These are phyloP conservation scores for Nosema bombycis DNA, from an alignment of 371 early-diverging fungal species.

Conservation along the genomic window DNA sequence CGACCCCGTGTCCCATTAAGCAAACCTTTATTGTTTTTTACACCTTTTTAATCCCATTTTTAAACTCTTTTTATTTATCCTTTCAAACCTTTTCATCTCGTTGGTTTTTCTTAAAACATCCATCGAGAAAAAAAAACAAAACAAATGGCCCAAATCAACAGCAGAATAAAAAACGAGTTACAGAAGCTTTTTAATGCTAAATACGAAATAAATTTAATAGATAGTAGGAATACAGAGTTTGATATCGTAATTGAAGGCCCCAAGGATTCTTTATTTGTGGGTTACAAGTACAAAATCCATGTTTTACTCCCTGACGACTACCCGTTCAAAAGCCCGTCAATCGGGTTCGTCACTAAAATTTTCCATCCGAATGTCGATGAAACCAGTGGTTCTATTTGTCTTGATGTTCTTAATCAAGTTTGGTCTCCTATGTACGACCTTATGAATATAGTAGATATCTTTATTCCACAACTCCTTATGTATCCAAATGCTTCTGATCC, in stretches of 20 bases:
- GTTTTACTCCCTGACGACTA: conserved; percentile 94
- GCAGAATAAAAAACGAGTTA: conserved; percentile 55
- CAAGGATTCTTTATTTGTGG: conserved; percentile 75
- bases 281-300: conserved; percentile 89
- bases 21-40: too few relatives aligned
- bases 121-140: conserved; percentile 16
- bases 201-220: conserved; percentile 43
- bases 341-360: conserved; percentile 95
- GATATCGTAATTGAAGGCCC: conserved; percentile 54
- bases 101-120: too few relatives aligned
- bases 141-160: conserved; percentile 38
- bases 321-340: conserved; percentile 95
- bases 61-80: not conserved
- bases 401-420: conserved; percentile 97
- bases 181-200: conserved; percentile 57
- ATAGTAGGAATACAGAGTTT: conserved; percentile 45
- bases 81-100: too few relatives aligned
- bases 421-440: conserved; percentile 87
- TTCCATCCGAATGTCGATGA: conserved; percentile 99
- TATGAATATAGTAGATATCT: conserved; percentile 93
- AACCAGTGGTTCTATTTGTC: conserved; percentile 90
- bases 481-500: conserved; percentile 98
- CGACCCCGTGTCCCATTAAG: too few relatives aligned
- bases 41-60: too few relatives aligned
- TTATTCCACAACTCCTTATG: conserved; percentile 86